These are phyloP conservation scores for Anacardium occidentale DNA, from an alignment of 345 rosid genomes.

Conservation along the genomic window DNA sequence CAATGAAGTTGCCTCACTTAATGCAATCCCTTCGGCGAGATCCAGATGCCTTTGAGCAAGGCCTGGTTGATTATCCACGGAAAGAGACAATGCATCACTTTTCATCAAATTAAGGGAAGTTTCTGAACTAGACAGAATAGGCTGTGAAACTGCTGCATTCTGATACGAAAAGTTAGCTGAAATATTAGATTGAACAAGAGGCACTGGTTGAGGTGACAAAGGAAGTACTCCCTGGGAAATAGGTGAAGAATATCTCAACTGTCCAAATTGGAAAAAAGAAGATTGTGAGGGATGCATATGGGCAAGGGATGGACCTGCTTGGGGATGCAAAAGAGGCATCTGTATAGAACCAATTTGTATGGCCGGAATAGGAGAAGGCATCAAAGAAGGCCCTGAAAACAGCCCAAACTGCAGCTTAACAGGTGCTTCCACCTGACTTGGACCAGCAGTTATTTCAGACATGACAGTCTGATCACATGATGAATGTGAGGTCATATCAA, in stretches of 20 bases:
- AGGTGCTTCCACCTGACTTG: constrained; percentile 59
- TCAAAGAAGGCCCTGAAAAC: constrained; percentile 88
- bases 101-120: constrained; percentile 35
- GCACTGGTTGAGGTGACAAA: constrained; percentile 55
- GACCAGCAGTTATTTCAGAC: constrained; percentile 38
- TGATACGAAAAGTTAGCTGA: constrained; percentile 49
- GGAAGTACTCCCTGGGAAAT: constrained; percentile 74
- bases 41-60: constrained; percentile 43
- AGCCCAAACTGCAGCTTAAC: constrained; percentile 90
- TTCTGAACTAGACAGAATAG: constrained; percentile 49
- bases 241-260: constrained; percentile 74
- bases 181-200: constrained; percentile 52
- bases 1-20: constrained; percentile 35
- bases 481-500: constrained; percentile 32
- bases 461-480: constrained; percentile 47
- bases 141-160: constrained; percentile 42
- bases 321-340: constrained; percentile 97
- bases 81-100: constrained; percentile 33
- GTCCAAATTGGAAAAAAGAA: constrained; percentile 91
- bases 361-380: constrained; percentile 93
- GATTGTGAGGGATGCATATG: constrained; percentile 69
- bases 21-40: constrained; percentile 39
- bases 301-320: constrained; percentile 53
- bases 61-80: constrained; percentile 43
- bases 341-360: constrained; percentile 99